Evolutionary conservation across 2,329 filamentous ascomycete species (phyloP).

Genomic region (Sporothrix schenckii): DNA sequence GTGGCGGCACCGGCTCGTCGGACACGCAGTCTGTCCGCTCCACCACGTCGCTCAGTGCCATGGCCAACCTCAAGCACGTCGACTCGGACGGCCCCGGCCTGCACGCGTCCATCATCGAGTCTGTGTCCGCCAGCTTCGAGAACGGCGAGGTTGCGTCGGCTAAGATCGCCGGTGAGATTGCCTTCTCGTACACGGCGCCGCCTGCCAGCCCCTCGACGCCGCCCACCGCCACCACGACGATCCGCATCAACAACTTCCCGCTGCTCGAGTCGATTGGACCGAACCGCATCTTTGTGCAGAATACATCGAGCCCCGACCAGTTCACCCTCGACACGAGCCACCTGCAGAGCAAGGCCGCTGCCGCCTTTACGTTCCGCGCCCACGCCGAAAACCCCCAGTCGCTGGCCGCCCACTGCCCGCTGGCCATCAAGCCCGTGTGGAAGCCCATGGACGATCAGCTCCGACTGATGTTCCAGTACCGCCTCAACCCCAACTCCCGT

Average conservation of each 20-base stretch:
- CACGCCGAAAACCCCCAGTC: conserved; percentile 63
- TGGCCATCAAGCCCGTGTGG: conserved; percentile 76
- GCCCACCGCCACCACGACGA: conserved; percentile 62
- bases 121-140: conserved; percentile 82
- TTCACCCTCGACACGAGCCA: conserved; percentile 75
- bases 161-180: conserved; percentile 84
- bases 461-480: conserved; percentile 83
- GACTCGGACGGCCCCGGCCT: conserved; percentile 79
- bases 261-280: conserved; percentile 90
- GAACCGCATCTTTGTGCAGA: conserved; percentile 86
- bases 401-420: conserved; percentile 64
- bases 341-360: conserved; percentile 69
- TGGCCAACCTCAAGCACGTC: conserved; percentile 74
- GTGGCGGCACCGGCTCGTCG: conserved; percentile 55
- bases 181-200: conserved; percentile 70
- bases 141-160: conserved; percentile 70
- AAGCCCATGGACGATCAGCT: conserved; percentile 82
- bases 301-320: conserved; percentile 68
- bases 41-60: conserved; percentile 73
- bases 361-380: conserved; percentile 91
- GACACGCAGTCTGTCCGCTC: conserved; percentile 93
- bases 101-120: conserved; percentile 88
- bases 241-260: conserved; percentile 85
- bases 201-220: conserved; percentile 35
- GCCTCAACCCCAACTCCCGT: conserved; percentile 65